phyloP scores from a whole-genome alignment of 2,329 filamentous ascomycete genomes.

The Simplicillium aogashimaense region DNA sequence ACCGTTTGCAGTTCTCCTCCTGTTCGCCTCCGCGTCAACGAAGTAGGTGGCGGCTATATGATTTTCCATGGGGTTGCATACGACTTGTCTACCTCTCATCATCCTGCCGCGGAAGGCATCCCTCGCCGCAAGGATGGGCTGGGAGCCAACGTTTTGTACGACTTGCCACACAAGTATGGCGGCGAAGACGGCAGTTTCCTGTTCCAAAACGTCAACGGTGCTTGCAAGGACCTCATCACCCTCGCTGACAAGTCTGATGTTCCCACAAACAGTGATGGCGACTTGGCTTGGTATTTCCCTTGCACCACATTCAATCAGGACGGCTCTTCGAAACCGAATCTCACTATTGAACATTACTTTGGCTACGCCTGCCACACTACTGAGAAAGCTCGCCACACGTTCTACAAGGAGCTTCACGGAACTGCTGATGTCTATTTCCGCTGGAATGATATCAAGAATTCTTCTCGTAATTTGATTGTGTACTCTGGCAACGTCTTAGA shows the following conservation, averaged over 20 bases:
- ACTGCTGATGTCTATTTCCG: constrained; percentile 90
- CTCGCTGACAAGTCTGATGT: constrained; percentile 62
- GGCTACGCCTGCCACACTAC: constrained; percentile 89
- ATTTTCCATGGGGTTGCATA: constrained; percentile 94
- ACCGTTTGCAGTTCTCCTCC: constrained; percentile 71
- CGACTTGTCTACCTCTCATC: constrained; percentile 65
- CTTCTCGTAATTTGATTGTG: constrained; percentile 79
- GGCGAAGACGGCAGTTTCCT: constrained; percentile 94
- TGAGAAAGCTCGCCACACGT: constrained; percentile 53
- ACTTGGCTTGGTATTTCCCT: constrained; percentile 95
- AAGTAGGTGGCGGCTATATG: constrained; percentile 77
- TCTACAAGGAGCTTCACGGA: constrained; percentile 59
- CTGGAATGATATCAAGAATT: constrained; percentile 89
- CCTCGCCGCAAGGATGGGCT: constrained; percentile 36
- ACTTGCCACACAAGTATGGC: constrained; percentile 69
- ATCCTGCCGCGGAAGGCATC: constrained; percentile 75
- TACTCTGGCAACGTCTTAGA: constrained; percentile 94
- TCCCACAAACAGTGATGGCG: constrained; percentile 59
- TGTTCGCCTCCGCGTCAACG: constrained; percentile 68
- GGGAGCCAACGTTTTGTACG: constrained; percentile 73
- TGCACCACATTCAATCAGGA: constrained; percentile 90
- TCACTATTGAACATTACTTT: constrained; percentile 63
- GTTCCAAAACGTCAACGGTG: constrained; percentile 97
- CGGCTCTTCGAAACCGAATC: constrained; percentile 70
- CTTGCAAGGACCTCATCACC: constrained; percentile 86